Conservation (phyloP, 306 rosid genomes). For the Castanospermum australe region DNA sequence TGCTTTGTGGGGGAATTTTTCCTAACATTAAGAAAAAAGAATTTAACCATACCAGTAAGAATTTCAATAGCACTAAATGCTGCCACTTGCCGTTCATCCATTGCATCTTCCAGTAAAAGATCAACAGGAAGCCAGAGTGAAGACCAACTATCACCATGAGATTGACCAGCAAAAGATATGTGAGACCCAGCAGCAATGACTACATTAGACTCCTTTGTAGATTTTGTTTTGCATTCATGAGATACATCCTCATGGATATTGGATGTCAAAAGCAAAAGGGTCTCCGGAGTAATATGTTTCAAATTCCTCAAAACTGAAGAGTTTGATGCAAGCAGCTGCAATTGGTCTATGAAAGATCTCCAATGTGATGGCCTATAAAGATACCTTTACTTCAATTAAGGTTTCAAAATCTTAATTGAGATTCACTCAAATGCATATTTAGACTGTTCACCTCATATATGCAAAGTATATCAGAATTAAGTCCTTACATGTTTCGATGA, state of each 20-base stretch:
- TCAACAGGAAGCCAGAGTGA: conserved; percentile 91
- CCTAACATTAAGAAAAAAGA: background rate
- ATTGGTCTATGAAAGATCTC: conserved; percentile 60
- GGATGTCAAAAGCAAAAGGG: conserved; percentile 57
- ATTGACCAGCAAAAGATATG: conserved; percentile 51
- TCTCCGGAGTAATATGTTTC: conserved; percentile 54
- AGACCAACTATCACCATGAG: conserved; percentile 67
- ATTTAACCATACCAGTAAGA: conserved; percentile 57
- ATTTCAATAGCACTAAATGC: conserved; percentile 69
- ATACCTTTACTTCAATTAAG: conserved; percentile 23
- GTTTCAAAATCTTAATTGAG: conserved; percentile 20
- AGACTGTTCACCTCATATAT: conserved; percentile 17
- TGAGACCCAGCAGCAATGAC: conserved; percentile 53
- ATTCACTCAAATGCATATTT: conserved; percentile 18
- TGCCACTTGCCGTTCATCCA: conserved; percentile 69
- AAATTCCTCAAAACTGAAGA: conserved; percentile 64
- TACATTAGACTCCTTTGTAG: conserved; percentile 49
- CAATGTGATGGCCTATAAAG: conserved; percentile 74
- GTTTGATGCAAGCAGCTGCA: conserved; percentile 63
- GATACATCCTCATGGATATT: conserved; percentile 47
- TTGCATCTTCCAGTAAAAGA: conserved; percentile 81
- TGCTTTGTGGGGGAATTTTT: conserved; percentile 2
- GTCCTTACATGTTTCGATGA: conserved; percentile 70
- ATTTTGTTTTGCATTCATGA: conserved; percentile 48
- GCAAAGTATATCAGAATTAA: conserved; percentile 25